phyloP scores from a whole-genome alignment of 2,329 filamentous ascomycete species.

The Catunica adiposa region DNA sequence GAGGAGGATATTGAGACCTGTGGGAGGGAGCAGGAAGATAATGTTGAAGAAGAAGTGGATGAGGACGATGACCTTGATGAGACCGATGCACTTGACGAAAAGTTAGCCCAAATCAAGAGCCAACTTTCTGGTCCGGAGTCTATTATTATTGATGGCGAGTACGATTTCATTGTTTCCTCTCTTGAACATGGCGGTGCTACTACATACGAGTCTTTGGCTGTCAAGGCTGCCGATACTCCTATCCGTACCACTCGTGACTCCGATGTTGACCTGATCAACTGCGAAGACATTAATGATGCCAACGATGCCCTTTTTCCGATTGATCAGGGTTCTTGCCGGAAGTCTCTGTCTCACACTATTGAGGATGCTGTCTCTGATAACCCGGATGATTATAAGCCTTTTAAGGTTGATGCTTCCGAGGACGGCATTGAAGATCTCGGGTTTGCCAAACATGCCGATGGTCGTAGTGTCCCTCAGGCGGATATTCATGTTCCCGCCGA shows the following conservation, averaged over 20 bases:
- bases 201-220: neutral
- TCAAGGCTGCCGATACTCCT: neutral
- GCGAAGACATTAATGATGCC: neutral
- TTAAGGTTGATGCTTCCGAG: neutral
- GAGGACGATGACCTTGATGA: neutral
- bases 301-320: neutral
- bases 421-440: constrained; percentile 1
- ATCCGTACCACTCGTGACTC: neutral
- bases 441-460: neutral
- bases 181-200: neutral
- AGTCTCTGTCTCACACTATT: neutral
- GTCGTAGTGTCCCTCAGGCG: neutral
- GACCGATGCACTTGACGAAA: neutral
- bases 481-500: neutral
- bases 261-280: neutral
- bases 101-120: no score
- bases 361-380: constrained; percentile 1
- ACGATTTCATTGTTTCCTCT: constrained; percentile 2
- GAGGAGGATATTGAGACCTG: neutral
- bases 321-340: neutral
- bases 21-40: no score
- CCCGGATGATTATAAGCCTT: constrained; percentile 2
- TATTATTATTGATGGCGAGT: neutral
- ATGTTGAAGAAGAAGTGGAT: neutral
- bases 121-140: neutral